phyloP scores from a whole-genome alignment of 2,329 filamentous ascomycete species.

The Botrytis galanthina region DNA sequence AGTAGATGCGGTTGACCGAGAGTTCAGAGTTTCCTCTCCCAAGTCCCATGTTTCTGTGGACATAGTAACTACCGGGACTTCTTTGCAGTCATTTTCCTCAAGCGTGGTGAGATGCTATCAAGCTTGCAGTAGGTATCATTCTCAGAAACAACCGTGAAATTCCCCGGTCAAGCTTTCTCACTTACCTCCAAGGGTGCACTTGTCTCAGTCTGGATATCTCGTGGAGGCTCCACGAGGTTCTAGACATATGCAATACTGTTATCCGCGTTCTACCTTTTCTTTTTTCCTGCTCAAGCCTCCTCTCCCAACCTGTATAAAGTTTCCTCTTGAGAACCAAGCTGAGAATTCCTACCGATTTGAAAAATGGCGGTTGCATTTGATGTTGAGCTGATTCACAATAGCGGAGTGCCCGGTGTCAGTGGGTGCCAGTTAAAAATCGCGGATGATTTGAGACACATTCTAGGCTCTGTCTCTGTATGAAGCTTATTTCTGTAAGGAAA shows the following conservation, averaged over 20 bases:
- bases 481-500: background rate
- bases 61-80: background rate
- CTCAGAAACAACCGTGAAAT: background rate
- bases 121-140: background rate
- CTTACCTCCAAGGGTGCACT: background rate
- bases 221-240: background rate
- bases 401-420: background rate
- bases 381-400: background rate
- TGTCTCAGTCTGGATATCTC: background rate
- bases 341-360: background rate
- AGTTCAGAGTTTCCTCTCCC: background rate
- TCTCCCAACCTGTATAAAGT: background rate
- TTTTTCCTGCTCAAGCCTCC: background rate
- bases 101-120: background rate
- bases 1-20: background rate
- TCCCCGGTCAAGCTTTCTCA: background rate
- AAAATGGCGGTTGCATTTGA: background rate
- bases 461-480: background rate
- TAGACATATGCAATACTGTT: background rate
- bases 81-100: background rate
- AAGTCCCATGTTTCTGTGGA: background rate
- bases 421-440: background rate
- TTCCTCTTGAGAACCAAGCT: background rate
- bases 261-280: background rate
- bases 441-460: background rate